phyloP scores from a whole-genome alignment of 2,329 filamentous ascomycete species.

The Colletotrichum eremochloae region DNA sequence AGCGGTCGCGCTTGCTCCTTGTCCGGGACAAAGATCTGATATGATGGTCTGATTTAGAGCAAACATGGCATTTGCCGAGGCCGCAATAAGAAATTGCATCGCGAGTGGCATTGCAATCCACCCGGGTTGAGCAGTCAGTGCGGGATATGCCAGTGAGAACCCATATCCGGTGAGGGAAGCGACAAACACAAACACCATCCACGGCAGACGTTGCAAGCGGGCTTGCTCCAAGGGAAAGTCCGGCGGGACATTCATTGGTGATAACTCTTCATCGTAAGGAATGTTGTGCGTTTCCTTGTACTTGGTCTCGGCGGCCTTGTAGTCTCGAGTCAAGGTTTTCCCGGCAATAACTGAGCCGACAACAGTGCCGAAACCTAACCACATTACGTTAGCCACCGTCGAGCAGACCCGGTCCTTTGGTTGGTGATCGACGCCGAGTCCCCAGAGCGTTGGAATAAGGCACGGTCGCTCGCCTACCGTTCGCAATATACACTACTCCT shows the following conservation, averaged over 20 bases:
- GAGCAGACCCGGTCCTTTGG: not conserved
- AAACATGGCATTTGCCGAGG: constrained; percentile 54
- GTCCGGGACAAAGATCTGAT: constrained; percentile 50
- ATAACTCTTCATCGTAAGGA: constrained; percentile 46
- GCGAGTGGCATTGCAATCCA: constrained; percentile 48
- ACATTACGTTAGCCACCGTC: constrained; percentile 15
- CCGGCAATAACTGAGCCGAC: constrained; percentile 57
- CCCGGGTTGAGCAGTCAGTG: constrained; percentile 37
- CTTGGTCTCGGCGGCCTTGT: constrained; percentile 44
- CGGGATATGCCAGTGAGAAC: constrained; percentile 47
- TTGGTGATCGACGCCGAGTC: no score
- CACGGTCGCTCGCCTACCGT: constrained; percentile 41
- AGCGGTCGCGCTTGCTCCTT: constrained; percentile 51
- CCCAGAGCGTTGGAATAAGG: no score
- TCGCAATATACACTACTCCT: constrained; percentile 48
- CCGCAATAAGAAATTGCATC: constrained; percentile 53
- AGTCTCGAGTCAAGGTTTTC: constrained; percentile 56
- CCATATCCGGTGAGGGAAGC: constrained; percentile 56
- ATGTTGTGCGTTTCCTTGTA: constrained; percentile 40
- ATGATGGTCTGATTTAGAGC: constrained; percentile 52
- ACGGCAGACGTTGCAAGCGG: constrained; percentile 55
- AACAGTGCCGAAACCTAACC: constrained; percentile 54
- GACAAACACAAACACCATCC: constrained; percentile 48
- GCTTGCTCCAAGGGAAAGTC: constrained; percentile 60
- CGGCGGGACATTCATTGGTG: constrained; percentile 45